Base-by-base conservation (phyloP, 2,329 filamentous ascomycete genomes). In the Penicillium sumatraense region DNA sequence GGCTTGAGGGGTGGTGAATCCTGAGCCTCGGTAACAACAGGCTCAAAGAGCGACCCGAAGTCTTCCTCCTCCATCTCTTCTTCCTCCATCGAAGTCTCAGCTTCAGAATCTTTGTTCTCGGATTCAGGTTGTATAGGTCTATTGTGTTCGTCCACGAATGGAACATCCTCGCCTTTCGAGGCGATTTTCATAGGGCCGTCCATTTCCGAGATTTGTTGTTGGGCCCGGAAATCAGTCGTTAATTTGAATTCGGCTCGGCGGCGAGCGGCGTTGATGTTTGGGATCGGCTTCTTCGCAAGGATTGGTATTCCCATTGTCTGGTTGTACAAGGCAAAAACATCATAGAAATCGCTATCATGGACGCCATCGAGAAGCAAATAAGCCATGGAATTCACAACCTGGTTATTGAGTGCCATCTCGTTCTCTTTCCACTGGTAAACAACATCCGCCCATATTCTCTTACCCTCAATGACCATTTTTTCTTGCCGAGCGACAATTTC, bases 351-450 rank as follows among this genome's bases (percentile, higher is more conserved):
- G 47, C 80, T 74, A 16, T 83, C 78, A 10, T 81, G 75, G 31
- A 73, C 77, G 14, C 89, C 86, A 47, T 88, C 76, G 20, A 92
- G 75, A n/a, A 98, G 79, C 3, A 96, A 64, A 31, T 87, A 82
- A 5, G 88, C 91, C 90, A 98, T 96, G 26, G 89, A 82, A 67
- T 86, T 88, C 3, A 96, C 88, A 18, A 98, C 78, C 52, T 84
- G 78, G 72, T 95, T 91, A 65, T 97, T 93, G 18, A 98, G 80
- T 46, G 81, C 66, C 14, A 98, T 64, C 49, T 85, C 79, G 26
- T 88, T 91, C 50, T 82, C 80, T 51, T 81, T 83, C 93, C 93
- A 98, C 59, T 86, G 87, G n/a, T 79, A 73, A 16, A 91, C 79
- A 41, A 96, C 82, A 67, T 96, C 91, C 40, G 85, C 80, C 95